These are phyloP conservation scores for Lecanoromycetidae sp. DNA, from an alignment of 2,329 filamentous ascomycete species.

Conservation along the genomic window DNA sequence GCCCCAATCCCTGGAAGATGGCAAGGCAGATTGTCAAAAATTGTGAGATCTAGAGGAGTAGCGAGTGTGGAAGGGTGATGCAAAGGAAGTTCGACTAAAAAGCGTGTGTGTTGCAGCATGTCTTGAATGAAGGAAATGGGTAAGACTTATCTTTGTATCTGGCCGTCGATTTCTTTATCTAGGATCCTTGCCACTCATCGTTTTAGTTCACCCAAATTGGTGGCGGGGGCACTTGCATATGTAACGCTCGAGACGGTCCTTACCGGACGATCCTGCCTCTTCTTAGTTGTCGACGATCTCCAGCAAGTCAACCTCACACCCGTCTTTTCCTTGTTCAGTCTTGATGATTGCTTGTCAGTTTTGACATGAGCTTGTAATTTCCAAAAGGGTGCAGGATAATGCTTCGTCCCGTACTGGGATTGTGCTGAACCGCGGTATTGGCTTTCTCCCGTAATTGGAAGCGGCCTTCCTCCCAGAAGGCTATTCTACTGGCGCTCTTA, in stretches of 20 bases:
- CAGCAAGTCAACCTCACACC: no score
- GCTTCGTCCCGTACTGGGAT: neutral
- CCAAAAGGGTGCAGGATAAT: neutral
- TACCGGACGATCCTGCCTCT: slow-evolving; percentile 9
- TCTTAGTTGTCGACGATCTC: slow-evolving; percentile 1
- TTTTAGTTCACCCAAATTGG: neutral
- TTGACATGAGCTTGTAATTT: neutral
- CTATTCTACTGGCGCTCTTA: slow-evolving; percentile 10
- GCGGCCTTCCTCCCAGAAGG: no score
- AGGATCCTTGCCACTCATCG: neutral
- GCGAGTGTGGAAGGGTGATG: neutral
- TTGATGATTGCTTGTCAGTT: neutral
- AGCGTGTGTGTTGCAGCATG: no score
- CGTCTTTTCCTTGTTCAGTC: no score
- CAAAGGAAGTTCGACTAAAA: no score
- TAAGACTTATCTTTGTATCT: neutral
- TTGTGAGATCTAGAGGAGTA: neutral
- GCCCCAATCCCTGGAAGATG: no score
- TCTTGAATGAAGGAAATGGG: no score
- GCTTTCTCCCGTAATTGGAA: no score
- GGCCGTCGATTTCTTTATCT: neutral
- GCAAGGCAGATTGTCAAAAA: neutral
- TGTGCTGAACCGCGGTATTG: neutral
- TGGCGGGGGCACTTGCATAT: no score
- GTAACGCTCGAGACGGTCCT: slow-evolving; percentile 10